Conservation (phyloP, 176 grass and related monocot genomes). For the Saccharum spontaneum region DNA sequence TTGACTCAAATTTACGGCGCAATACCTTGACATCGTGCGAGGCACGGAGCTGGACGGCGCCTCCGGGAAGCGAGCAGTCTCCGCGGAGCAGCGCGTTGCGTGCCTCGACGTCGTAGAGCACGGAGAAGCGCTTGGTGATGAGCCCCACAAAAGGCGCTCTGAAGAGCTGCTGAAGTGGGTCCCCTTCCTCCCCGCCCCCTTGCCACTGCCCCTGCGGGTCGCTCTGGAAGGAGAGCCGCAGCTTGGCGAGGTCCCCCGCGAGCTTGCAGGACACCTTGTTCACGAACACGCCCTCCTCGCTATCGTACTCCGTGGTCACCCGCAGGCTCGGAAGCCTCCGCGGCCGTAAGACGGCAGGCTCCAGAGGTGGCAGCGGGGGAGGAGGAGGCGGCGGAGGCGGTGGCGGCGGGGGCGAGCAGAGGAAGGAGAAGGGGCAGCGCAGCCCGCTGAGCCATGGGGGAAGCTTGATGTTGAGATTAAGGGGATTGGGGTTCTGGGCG, state of each 20-base stretch:
- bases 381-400: neutral
- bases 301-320: constrained; percentile 87
- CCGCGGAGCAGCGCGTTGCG: constrained; percentile 70
- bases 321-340: constrained; percentile 45
- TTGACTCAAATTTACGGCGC: neutral
- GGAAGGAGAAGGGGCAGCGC: constrained; percentile 40
- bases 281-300: constrained; percentile 56
- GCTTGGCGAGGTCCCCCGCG: constrained; percentile 74
- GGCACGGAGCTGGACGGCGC: constrained; percentile 54
- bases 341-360: neutral
- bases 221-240: constrained; percentile 89
- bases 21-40: constrained; percentile 83
- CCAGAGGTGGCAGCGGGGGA: neutral
- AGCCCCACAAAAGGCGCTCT: constrained; percentile 53
- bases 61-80: constrained; percentile 50
- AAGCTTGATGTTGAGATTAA: constrained; percentile 37
- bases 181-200: neutral
- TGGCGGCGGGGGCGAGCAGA: constrained; percentile 28
- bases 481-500: constrained; percentile 24
- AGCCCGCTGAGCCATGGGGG: constrained; percentile 36
- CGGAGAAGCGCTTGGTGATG: constrained; percentile 64
- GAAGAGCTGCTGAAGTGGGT: constrained; percentile 41
- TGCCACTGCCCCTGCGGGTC: constrained; percentile 39
- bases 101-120: constrained; percentile 71
- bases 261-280: constrained; percentile 97